A percentile compares a stretch with the other conserved stretches of the same genome.
phyloP scores from a whole-genome alignment of 1,139 yeast species.

The Yamadazyma dendronema region DNA sequence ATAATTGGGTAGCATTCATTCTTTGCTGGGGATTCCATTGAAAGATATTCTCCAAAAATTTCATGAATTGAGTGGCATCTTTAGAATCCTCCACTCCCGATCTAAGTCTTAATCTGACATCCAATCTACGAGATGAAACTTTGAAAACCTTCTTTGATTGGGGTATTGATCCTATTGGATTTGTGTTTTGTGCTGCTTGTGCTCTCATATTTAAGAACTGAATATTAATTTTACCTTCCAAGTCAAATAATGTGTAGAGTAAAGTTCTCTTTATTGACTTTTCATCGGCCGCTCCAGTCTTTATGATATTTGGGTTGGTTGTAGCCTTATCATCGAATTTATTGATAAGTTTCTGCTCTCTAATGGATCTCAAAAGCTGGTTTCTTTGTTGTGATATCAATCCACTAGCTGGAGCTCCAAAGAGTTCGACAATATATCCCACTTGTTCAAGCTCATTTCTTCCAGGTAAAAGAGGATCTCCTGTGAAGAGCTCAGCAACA shows the following conservation, averaged over 20 bases:
- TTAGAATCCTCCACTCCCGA: slow-evolving; percentile 24
- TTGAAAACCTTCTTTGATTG: slow-evolving; percentile 25
- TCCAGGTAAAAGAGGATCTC: slow-evolving; percentile 69
- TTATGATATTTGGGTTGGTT: slow-evolving; percentile 8
- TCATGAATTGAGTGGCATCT: slow-evolving; percentile 19
- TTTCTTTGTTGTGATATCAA: slow-evolving; percentile 26
- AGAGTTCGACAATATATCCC: slow-evolving; percentile 53
- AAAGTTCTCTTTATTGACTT: slow-evolving; percentile 30
- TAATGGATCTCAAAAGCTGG: slow-evolving; percentile 18
- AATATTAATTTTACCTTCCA: slow-evolving; percentile 36
- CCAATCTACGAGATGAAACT: slow-evolving; percentile 35
- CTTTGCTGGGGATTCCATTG: slow-evolving; percentile 58
- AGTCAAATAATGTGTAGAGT: slow-evolving; percentile 40
- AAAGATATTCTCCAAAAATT: slow-evolving; percentile 41
- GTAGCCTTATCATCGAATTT: slow-evolving; percentile 11
- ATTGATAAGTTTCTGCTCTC: slow-evolving; percentile 16
- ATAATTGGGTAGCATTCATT: slow-evolving; percentile 40
- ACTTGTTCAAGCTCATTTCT: slow-evolving; percentile 67
- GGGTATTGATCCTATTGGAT: slow-evolving; percentile 9
- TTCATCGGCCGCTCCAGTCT: slow-evolving; percentile 19
- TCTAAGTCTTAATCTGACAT: slow-evolving; percentile 40
- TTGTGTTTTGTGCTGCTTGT: slow-evolving; percentile 17
- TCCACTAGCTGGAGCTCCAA: slow-evolving; percentile 57
- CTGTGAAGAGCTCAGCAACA: slow-evolving; percentile 62
- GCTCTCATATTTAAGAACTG: slow-evolving; percentile 27